Conservation (phyloP, 495 filamentous ascomycete genomes). For the Mytilinidion resinicola region DNA sequence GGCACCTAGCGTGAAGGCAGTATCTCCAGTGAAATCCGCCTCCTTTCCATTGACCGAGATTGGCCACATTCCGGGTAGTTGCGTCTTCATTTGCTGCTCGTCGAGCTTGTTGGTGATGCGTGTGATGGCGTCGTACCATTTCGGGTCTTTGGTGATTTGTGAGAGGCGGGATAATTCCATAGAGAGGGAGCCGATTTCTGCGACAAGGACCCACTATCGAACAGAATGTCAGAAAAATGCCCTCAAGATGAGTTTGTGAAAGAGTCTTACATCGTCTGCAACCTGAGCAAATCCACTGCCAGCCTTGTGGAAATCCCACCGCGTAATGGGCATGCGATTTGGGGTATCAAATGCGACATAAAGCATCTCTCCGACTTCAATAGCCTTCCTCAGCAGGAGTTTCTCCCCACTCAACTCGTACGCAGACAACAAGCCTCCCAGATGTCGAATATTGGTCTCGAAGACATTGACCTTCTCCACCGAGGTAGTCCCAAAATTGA, state of each 20-base stretch:
- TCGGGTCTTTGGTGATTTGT: conserved; percentile 33
- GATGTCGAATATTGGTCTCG: conserved; percentile 39
- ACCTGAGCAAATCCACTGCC: conserved; percentile 36
- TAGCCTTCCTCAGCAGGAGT: conserved; percentile 32
- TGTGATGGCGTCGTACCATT: conserved; percentile 36
- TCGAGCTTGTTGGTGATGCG: conserved; percentile 33
- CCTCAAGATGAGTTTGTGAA: too few species aligned
- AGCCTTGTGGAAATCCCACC: conserved; percentile 47
- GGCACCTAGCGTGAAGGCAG: conserved; percentile 31
- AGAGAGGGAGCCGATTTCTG: conserved; percentile 36
- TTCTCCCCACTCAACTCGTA: conserved; percentile 38
- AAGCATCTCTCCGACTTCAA: conserved; percentile 38
- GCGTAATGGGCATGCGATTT: conserved; percentile 41
- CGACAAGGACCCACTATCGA: conserved; percentile 35
- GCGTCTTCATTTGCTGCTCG: conserved; percentile 34
- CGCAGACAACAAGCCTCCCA: conserved; percentile 36
- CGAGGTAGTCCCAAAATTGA: conserved; percentile 46
- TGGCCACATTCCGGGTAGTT: conserved; percentile 39
- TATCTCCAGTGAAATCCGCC: conserved; percentile 40
- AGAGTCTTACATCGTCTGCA: conserved; percentile 30
- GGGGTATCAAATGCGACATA: conserved; percentile 39
- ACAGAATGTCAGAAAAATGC: neutral
- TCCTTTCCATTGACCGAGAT: conserved; percentile 35
- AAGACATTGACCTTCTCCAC: conserved; percentile 36
- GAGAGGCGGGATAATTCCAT: conserved; percentile 39